Base-by-base conservation (phyloP, 352 stramenopile species). In the Phytophthora hybrid region DNA sequence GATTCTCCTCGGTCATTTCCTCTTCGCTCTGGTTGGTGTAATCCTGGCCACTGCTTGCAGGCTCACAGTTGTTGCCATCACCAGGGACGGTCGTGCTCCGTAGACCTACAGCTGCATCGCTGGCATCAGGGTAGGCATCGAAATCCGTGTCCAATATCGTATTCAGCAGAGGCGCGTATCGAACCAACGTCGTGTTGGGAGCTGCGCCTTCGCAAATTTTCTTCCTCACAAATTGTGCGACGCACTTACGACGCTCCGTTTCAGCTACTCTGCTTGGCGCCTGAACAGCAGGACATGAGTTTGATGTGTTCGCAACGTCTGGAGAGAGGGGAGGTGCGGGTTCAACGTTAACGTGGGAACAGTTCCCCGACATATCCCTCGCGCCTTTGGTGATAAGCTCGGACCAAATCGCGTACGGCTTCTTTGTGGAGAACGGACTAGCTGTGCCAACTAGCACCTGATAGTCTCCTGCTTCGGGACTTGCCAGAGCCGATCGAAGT, bases 371-470 rank as follows among this genome's bases (percentile, higher is more conserved):
- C 32, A 57, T 47, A 37, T 92, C 80, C 23, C 82, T 75, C 19
- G 85, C 88, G 11, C 82, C 84, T 79, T 90, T 91, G 53, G 82
- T 79, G 19, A 96, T 83, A 57, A 95, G 82, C 57, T 96, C 87
- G 0, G 86, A 84, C 87, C 89, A 96, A 66, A 96, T 73, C 8
- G 86, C 88, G 41, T 96, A 95, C 37, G 87, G 84, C 46, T 94
- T 94, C n/a, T 85, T 80, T 2, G 85, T 90, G 14, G 79, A 75
- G 54, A 94, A 95, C 8, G 89, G 80, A 19, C 80, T 92, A n/a
- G 89, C 88, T 39, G 88, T 94, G 16, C 86, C 87, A 41, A 90
- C 75, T 5, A 93, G 66, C 6, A 96, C 80, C 34, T 88, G 83
- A 63, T 87, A 93, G 23, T 76, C 63, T 4, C 77, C 79, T 3